Conservation (phyloP, 2,329 filamentous ascomycete species). For the Cordyceps sp. region DNA sequence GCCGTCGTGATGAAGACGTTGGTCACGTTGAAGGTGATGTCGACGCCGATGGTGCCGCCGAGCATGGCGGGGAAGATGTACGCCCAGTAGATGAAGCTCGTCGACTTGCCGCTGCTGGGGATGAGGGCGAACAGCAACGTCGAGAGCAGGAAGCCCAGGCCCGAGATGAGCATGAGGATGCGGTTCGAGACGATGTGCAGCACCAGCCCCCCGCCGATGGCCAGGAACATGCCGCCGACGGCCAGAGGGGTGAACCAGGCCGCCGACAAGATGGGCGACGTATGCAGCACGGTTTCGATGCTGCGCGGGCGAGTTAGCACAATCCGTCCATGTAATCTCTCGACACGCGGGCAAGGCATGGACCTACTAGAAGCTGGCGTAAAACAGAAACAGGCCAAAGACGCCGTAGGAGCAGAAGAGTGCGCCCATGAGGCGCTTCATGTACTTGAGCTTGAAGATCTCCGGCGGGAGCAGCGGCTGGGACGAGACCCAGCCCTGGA, state of each 20-base stretch:
- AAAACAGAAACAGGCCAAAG: conserved; percentile 52
- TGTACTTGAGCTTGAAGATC: conserved; percentile 52
- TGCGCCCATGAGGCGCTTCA: conserved; percentile 43
- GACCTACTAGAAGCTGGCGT: conserved; percentile 49
- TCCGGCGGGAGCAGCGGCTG: conserved; percentile 54
- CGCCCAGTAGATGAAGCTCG: conserved; percentile 42
- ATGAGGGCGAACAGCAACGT: conserved; percentile 48
- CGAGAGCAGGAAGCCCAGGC: conserved; percentile 38
- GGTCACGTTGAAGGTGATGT: conserved; percentile 58
- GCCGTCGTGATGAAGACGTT: conserved; percentile 66
- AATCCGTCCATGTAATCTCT: neutral
- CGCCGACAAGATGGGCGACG: conserved; percentile 44
- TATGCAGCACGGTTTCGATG: conserved; percentile 42
- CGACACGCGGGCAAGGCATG: neutral
- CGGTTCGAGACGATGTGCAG: conserved; percentile 49
- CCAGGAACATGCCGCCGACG: conserved; percentile 49
- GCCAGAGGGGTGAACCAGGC: conserved; percentile 55
- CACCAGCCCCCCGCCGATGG: conserved; percentile 45
- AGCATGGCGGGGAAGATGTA: conserved; percentile 58
- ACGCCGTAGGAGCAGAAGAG: conserved; percentile 53
- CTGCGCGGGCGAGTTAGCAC: conserved; percentile 14
- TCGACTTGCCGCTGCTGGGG: conserved; percentile 23
- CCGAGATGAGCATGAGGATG: conserved; percentile 44
- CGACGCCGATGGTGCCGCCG: conserved; percentile 54
- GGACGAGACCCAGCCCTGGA: conserved; percentile 54